These are phyloP conservation scores for Fusarium nelsonii DNA, from an alignment of 2,329 filamentous ascomycete genomes.

Conservation along the genomic window DNA sequence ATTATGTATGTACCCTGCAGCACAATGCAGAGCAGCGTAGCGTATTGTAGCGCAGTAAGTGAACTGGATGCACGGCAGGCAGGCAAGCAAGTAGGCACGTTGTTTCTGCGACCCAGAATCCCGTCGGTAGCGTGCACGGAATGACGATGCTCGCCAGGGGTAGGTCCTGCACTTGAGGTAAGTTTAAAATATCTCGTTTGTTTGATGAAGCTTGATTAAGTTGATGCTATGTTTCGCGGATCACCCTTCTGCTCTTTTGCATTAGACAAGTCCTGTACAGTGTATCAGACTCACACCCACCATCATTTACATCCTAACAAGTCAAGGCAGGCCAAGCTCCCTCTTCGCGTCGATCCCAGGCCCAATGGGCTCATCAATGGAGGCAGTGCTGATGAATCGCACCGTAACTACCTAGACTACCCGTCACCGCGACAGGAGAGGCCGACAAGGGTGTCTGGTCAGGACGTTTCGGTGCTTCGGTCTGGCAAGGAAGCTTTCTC, in stretches of 20 bases:
- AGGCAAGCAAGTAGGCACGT: slow-evolving; percentile 32
- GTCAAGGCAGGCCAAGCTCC: slow-evolving; percentile 17
- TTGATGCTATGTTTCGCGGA: slow-evolving; percentile 40
- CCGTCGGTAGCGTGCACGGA: slow-evolving; percentile 38
- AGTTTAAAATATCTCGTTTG: slow-evolving; percentile 30
- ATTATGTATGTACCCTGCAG: slow-evolving; percentile 46
- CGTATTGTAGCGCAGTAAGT: slow-evolving; percentile 13
- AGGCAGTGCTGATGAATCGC: slow-evolving; percentile 47
- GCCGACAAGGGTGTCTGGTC: slow-evolving; percentile 37
- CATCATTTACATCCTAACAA: slow-evolving; percentile 33
- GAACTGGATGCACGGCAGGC: slow-evolving; percentile 24
- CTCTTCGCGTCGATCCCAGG: slow-evolving; percentile 45
- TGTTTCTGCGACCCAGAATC: slow-evolving; percentile 43
- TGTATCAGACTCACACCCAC: slow-evolving; percentile 25
- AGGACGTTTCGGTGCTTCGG: slow-evolving; percentile 42
- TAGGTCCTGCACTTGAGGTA: slow-evolving; percentile 1
- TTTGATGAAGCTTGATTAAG: slow-evolving; percentile 13
- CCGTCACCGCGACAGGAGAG: slow-evolving; percentile 45
- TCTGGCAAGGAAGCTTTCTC: slow-evolving; percentile 42
- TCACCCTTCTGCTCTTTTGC: slow-evolving; percentile 33
- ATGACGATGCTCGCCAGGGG: slow-evolving; percentile 48
- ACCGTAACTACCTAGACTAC: slow-evolving; percentile 10
- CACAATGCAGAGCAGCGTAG: slow-evolving; percentile 29
- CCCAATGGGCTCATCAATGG: slow-evolving; percentile 47
- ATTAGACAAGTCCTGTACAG: slow-evolving; percentile 11